These are phyloP conservation scores for Yarrowia phangngaensis DNA, from an alignment of 805 yeast genomes.

Conservation along the genomic window DNA sequence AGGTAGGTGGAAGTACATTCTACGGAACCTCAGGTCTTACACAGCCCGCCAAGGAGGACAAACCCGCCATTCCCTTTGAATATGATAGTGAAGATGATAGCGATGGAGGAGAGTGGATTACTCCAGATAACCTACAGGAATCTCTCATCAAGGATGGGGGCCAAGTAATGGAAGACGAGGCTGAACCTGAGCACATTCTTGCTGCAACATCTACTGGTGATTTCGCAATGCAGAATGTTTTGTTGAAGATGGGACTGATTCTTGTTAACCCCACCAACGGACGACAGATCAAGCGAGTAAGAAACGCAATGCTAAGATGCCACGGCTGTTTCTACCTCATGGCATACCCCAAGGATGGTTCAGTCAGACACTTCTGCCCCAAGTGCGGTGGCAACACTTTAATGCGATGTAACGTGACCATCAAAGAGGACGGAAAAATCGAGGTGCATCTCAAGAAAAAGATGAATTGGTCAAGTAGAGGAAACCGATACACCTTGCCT, in stretches of 20 bases:
- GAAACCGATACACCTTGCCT: slow-evolving; percentile 74
- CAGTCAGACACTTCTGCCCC: slow-evolving; percentile 78
- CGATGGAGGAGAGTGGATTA: slow-evolving; percentile 88
- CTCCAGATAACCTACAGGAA: slow-evolving; percentile 75
- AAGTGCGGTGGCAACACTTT: slow-evolving; percentile 91
- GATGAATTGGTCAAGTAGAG: slow-evolving; percentile 91
- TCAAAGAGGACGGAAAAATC: slow-evolving; percentile 73
- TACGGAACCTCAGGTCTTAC: slow-evolving; percentile 14
- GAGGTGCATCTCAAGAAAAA: slow-evolving; percentile 86
- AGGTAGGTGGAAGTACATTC: slow-evolving; percentile 8
- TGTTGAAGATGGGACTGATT: slow-evolving; percentile 84
- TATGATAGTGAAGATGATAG: slow-evolving; percentile 52
- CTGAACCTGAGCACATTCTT: slow-evolving; percentile 44
- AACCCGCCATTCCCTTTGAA: slow-evolving; percentile 23
- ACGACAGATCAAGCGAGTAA: slow-evolving; percentile 72
- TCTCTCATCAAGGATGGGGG: slow-evolving; percentile 65
- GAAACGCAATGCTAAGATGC: slow-evolving; percentile 93
- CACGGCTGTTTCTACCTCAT: slow-evolving; percentile 90
- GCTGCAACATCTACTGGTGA: slow-evolving; percentile 93
- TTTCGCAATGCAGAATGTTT: slow-evolving; percentile 95
- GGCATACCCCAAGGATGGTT: slow-evolving; percentile 72
- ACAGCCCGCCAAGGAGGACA: slow-evolving; percentile 24
- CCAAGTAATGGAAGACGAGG: slow-evolving; percentile 49
- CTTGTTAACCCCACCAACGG: slow-evolving; percentile 84
- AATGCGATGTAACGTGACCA: slow-evolving; percentile 83